A percentile compares a stretch with the other conserved stretches of the same genome.
Evolutionary conservation across 2,329 filamentous ascomycete species (phyloP).

Genomic region (Fusarium chaquense): DNA sequence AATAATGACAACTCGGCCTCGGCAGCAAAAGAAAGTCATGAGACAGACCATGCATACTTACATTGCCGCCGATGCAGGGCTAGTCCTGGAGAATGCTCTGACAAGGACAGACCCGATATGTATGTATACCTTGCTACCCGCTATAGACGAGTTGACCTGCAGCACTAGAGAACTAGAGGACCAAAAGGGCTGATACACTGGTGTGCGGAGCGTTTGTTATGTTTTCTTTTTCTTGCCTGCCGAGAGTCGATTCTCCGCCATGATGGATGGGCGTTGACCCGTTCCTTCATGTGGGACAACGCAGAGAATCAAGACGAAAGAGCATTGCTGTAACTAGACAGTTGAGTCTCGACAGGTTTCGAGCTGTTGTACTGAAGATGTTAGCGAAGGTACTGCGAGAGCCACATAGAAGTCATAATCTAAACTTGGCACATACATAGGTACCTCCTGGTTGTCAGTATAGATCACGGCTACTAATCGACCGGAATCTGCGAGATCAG

Average conservation of each 20-base stretch:
- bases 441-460: background rate
- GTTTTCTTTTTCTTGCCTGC: conserved; percentile 7
- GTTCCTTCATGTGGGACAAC: background rate
- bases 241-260: background rate
- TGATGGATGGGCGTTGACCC: background rate
- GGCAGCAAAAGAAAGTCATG: conserved; percentile 1
- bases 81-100: background rate
- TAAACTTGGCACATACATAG: background rate
- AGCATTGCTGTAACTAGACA: background rate
- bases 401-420: background rate
- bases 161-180: background rate
- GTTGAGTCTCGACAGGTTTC: background rate
- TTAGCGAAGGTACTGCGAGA: background rate
- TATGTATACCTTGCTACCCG: background rate
- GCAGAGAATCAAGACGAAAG: background rate
- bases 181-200: background rate
- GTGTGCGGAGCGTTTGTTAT: background rate
- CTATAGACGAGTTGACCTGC: background rate
- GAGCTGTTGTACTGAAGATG: background rate
- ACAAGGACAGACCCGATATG: background rate
- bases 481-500: background rate
- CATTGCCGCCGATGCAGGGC: background rate
- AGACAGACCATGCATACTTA: background rate
- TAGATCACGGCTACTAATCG: background rate
- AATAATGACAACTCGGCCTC: background rate